Evolutionary conservation across 148 eudicot genomes (phyloP), one percentile per base, ranked within the genome.

Genomic region (Rhododendron simsii): DNA sequence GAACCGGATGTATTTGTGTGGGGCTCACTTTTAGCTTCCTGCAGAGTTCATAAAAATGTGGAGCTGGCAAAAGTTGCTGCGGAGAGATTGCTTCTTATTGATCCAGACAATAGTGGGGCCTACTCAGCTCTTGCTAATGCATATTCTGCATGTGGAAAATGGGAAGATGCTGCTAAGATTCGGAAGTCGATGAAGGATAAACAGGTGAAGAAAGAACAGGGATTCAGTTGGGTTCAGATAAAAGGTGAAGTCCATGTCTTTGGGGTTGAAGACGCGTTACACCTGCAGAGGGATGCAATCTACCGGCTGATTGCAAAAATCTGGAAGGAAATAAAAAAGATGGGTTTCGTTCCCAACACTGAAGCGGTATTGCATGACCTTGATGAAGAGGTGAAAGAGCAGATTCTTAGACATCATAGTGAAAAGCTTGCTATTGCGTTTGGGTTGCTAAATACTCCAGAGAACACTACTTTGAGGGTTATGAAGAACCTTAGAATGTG

Each of bases 11-110:
- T 86, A 16, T 55, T 87, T 35, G 89, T 89, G 53, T 90, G 91
- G 91, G 91, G 91, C 33, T 87, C 91, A 74, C 91, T 90, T 87
- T 86, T 90, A 65, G 91, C 91, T 80, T 87, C 91, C 53, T 90
- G 91, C 57, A 87, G n/a, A 80, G 83, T 90, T 80, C 85, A 87
- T 79, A 90, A 87, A 81, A 87, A 90, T 65, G 84, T 83, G 73
- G 91, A 90, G 63, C 83, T 90, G 39, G 91, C 91, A 11, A 71
- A 77, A 75, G 44, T 86, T 61, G 91, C 90, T 26, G 90, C 91
- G 2, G 88, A 90, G 26, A 88, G 78, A 69, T 73, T 90, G 88
- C 90, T 90, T 61, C 85, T 33, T 23, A 86, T 90, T 21, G 90
- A 88, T 35, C 91, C 91, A 35, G 88, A 81, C 15, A 86, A 90